phyloP scores from a whole-genome alignment of 306 rosid genomes.

The Corylus americana region DNA sequence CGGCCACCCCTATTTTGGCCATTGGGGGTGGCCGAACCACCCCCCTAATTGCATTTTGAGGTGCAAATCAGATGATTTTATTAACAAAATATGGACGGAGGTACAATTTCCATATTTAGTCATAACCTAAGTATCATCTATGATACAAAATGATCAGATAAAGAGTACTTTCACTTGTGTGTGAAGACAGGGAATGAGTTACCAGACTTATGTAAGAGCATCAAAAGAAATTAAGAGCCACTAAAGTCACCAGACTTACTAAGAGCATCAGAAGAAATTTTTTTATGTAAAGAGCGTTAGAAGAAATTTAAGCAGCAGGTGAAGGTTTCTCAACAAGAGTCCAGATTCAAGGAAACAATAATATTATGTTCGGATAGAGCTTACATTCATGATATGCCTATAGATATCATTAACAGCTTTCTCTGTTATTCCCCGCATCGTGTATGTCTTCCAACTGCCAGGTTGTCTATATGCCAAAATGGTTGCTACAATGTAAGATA shows the following conservation, averaged over 20 bases:
- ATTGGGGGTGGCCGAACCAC: too few species aligned
- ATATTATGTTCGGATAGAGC: slow-evolving; percentile 14
- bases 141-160: slow-evolving; percentile 60
- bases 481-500: slow-evolving; percentile 63
- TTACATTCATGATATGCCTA: slow-evolving; percentile 83
- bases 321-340: slow-evolving; percentile 7
- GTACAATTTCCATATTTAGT: too few species aligned
- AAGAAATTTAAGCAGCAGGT: slow-evolving; percentile 44
- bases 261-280: slow-evolving; percentile 1
- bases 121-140: too few species aligned
- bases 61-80: too few species aligned
- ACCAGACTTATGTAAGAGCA: slow-evolving; percentile 18
- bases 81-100: too few species aligned
- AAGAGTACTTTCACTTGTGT: slow-evolving; percentile 86
- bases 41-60: too few species aligned
- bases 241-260: slow-evolving; percentile 76
- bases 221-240: background rate
- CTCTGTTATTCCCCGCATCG: slow-evolving; percentile 85
- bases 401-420: too few species aligned
- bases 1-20: too few species aligned
- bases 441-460: slow-evolving; percentile 95
- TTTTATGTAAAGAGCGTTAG: too few species aligned
- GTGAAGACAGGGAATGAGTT: slow-evolving; percentile 24
- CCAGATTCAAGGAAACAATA: background rate
- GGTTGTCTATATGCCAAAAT: slow-evolving; percentile 97